These are phyloP conservation scores for Daphne laureola DNA, from an alignment of 441 rosid species.

Conservation along the genomic window DNA sequence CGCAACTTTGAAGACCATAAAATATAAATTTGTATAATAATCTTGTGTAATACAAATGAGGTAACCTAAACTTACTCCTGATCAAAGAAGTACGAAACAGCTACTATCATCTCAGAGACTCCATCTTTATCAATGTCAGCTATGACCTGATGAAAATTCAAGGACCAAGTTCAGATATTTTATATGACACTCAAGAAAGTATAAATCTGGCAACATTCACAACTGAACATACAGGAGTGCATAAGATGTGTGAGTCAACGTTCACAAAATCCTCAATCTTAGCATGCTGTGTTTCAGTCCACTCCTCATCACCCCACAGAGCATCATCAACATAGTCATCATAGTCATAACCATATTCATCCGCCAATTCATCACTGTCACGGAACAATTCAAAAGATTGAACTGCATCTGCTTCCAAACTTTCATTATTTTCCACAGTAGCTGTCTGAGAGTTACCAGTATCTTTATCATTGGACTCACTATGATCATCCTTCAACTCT, in stretches of 20 bases:
- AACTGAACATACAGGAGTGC: conserved; percentile 81
- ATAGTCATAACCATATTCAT: conserved; percentile 88
- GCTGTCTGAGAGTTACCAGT: conserved; percentile 42
- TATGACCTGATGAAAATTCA: conserved; percentile 57
- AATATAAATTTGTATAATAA: background rate
- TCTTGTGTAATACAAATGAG: background rate
- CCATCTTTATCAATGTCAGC: conserved; percentile 99
- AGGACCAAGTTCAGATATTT: conserved; percentile 9
- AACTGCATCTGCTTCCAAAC: conserved; percentile 90
- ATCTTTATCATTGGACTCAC: conserved; percentile 34
- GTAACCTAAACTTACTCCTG: conserved; percentile 63
- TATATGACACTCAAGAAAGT: conserved; percentile 9
- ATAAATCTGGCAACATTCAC: conserved; percentile 17
- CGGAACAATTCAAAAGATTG: conserved; percentile 86
- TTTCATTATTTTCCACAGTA: conserved; percentile 80
- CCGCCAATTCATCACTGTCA: conserved; percentile 83
- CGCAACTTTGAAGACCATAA: background rate
- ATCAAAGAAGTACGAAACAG: conserved; percentile 95
- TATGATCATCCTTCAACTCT: conserved; percentile 37
- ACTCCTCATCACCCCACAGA: conserved; percentile 98
- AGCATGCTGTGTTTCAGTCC: conserved; percentile 82
- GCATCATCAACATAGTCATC: conserved; percentile 85
- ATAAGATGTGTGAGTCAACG: conserved; percentile 82
- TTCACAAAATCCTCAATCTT: conserved; percentile 87
- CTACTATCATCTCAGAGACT: conserved; percentile 85